phyloP scores from a whole-genome alignment of 495 filamentous ascomycete genomes.

The Podospora conica region DNA sequence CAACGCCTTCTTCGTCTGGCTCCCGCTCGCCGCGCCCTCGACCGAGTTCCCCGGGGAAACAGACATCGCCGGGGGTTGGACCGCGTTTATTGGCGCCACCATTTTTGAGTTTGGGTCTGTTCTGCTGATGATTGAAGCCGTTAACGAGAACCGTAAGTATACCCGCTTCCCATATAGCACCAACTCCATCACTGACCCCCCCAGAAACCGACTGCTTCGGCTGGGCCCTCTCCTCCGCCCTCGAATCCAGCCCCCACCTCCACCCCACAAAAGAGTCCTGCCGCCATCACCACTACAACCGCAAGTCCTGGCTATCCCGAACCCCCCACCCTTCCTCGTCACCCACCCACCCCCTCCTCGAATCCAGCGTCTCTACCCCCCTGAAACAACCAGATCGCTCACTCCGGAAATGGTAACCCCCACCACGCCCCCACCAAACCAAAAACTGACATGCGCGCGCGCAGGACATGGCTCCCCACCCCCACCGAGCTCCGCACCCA shows the following conservation, averaged over 20 bases:
- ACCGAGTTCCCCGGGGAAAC: slow-evolving; percentile 52
- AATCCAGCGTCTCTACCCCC: not conserved
- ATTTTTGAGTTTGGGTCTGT: slow-evolving; percentile 63
- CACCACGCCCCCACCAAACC: not conserved
- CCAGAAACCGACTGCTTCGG: slow-evolving; percentile 57
- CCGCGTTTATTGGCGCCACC: slow-evolving; percentile 63
- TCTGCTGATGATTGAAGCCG: slow-evolving; percentile 59
- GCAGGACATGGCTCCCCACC: slow-evolving; percentile 56
- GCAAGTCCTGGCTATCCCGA: slow-evolving; percentile 7
- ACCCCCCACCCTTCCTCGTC: not conserved
- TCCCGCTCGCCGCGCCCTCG: slow-evolving; percentile 50
- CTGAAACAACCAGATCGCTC: not conserved
- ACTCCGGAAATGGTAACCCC: not conserved
- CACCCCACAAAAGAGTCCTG: slow-evolving; percentile 33
- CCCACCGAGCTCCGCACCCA: slow-evolving; percentile 51
- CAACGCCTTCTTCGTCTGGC: slow-evolving; percentile 62
- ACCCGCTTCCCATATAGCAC: not conserved
- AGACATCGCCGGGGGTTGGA: slow-evolving; percentile 51
- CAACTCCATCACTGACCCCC: not conserved
- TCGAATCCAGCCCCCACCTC: slow-evolving; percentile 31
- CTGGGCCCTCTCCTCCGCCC: slow-evolving; percentile 55
- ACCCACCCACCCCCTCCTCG: not conserved
- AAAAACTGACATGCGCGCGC: slow-evolving; percentile 20
- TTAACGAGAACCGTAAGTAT: slow-evolving; percentile 53
- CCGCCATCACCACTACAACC: slow-evolving; percentile 49